phyloP scores from a whole-genome alignment of 2,329 filamentous ascomycete genomes.

The Neoascochyta sp. region DNA sequence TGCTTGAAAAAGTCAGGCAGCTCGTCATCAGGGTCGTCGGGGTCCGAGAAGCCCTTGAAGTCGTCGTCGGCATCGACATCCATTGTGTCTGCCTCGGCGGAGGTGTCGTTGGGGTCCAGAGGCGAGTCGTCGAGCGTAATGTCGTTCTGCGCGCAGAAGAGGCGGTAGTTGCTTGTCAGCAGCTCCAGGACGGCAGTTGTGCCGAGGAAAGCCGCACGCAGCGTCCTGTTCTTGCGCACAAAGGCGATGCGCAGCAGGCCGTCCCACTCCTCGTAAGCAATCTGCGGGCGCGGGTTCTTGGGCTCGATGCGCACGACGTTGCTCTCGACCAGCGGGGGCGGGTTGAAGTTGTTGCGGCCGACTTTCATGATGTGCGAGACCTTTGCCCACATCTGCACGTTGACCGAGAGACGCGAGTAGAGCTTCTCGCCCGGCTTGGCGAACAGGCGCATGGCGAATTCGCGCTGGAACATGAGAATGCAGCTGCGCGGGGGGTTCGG shows the following conservation, averaged over 20 bases:
- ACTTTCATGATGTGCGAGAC: constrained; percentile 81
- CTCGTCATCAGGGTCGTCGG: constrained; percentile 63
- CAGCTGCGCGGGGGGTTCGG: constrained; percentile 76
- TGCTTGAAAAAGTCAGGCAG: constrained; percentile 83
- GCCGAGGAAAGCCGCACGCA: constrained; percentile 76
- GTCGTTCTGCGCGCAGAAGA: constrained; percentile 85
- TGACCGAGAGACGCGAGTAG: constrained; percentile 86
- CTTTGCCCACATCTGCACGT: constrained; percentile 87
- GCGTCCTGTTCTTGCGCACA: constrained; percentile 84
- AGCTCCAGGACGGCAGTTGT: constrained; percentile 77
- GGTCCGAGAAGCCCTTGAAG: constrained; percentile 49
- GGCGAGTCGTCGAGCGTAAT: constrained; percentile 67
- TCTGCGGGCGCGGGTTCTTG: constrained; percentile 78
- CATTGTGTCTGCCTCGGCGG: constrained; percentile 42
- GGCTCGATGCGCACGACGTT: constrained; percentile 87
- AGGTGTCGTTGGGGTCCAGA: constrained; percentile 23
- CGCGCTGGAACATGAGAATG: constrained; percentile 94
- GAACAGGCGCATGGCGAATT: constrained; percentile 87
- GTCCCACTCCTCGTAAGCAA: constrained; percentile 94
- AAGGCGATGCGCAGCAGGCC: constrained; percentile 80
- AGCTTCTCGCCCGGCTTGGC: constrained; percentile 84
- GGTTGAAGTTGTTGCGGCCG: constrained; percentile 93
- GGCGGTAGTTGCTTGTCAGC: constrained; percentile 82
- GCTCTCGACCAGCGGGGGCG: constrained; percentile 87
- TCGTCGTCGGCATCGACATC: constrained; percentile 52